Conservation (phyloP, 1,284 basidiomycete genomes). For the Heterobasidion parviporum region DNA sequence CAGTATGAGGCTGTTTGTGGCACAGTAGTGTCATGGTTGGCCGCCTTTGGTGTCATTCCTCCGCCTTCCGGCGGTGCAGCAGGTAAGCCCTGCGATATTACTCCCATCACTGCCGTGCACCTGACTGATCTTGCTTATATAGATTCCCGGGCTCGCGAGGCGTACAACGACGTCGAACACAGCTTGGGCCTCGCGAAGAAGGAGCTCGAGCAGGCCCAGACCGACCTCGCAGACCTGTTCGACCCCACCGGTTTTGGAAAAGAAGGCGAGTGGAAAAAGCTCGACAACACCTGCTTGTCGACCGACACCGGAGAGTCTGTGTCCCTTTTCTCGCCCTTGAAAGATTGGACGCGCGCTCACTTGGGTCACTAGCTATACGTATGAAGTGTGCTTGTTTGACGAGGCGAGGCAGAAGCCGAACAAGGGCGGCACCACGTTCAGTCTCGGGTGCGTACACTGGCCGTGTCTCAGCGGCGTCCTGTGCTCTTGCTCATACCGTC, state of each 20-base stretch:
- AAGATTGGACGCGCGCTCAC: background rate
- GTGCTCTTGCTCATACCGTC: background rate
- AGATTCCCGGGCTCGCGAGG: slow-evolving; percentile 55
- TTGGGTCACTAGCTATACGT: slow-evolving; percentile 66
- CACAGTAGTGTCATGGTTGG: slow-evolving; percentile 56
- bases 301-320: slow-evolving; percentile 85
- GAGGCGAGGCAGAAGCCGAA: slow-evolving; percentile 86
- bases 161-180: slow-evolving; percentile 52
- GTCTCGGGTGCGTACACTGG: slow-evolving; percentile 64
- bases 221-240: slow-evolving; percentile 57
- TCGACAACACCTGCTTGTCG: slow-evolving; percentile 77
- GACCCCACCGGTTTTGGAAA: slow-evolving; percentile 64
- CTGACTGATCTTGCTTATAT: slow-evolving; percentile 24
- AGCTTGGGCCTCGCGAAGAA: slow-evolving; percentile 36
- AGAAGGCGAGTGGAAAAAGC: slow-evolving; percentile 93
- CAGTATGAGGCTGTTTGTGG: slow-evolving; percentile 70
- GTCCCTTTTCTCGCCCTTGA: background rate
- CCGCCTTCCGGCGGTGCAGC: slow-evolving; percentile 28
- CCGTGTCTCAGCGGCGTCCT: background rate
- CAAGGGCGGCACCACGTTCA: slow-evolving; percentile 72
- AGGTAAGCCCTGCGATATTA: slow-evolving; percentile 28
- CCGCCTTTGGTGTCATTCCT: slow-evolving; percentile 56
- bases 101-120: background rate
- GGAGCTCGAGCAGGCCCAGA: slow-evolving; percentile 40
- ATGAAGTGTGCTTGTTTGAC: slow-evolving; percentile 93